Evolutionary conservation across 495 filamentous ascomycete species (phyloP), one percentile per base, ranked within the genome.

Genomic region (Lophium mytilinum): DNA sequence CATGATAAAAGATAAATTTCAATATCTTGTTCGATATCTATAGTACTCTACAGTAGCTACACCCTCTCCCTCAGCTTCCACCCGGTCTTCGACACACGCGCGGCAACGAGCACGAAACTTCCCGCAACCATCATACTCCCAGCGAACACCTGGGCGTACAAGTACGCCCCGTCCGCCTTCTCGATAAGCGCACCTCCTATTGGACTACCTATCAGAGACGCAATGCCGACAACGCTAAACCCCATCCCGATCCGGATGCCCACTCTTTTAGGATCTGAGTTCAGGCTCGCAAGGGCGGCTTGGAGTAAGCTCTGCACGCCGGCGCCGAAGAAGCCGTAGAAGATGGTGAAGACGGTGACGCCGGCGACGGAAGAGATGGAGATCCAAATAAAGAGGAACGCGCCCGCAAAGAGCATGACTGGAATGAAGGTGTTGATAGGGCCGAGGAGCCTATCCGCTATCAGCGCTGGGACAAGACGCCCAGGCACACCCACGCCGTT

Each of bases 201-300:
- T 4, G 89, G 86, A 6, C 86, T 79, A 0, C 88, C 88, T 19
- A 83, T 86, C 19, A 93, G 71, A n/a, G 78, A 77, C 0, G 88
- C 87, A 52, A 92, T 80, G 40, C 80, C 83, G 9, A 86, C 78
- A 39, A 90, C 79, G 15, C 79, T 83, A 57, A 93, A 86, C 24
- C 83, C 78, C 85, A 92, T 89, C 3, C 88, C 89, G 75, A 89
- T 85, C 15, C 86, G 76, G 45, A 82, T 78, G 0, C 88, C 85
- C n/a, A 75, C 74, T 70, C 86, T 89, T 24, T 78, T 75, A 63
- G 84, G 53, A 62, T 91, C 83, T 1, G 75, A 77, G 0, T 76
- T 77, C 24, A 88, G 76, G 10, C 81, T 81, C n/a, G 79, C 80
- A 56, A 86, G 52, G 58, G 80, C 75, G 65, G 76, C 69, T 37